Evolutionary conservation across 2,329 filamentous ascomycete species (phyloP).

Genomic region (Botrytis fragariae): DNA sequence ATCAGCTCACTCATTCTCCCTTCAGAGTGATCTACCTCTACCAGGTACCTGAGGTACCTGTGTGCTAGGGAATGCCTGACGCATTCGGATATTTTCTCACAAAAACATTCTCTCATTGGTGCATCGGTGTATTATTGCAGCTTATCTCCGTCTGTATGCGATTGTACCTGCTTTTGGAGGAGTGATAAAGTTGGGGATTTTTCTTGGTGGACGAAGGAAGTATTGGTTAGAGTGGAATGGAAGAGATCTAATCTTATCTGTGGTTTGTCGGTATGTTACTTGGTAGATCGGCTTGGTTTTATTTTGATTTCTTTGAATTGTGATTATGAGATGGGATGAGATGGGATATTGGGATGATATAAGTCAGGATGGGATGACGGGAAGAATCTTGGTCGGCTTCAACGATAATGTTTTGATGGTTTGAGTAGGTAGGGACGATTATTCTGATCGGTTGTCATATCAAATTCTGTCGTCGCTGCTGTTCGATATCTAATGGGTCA

Average conservation of each 20-base stretch:
- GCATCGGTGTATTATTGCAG: background rate
- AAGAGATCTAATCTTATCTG: background rate
- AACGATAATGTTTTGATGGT: background rate
- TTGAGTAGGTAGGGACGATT: too few relatives aligned
- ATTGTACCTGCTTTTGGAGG: background rate
- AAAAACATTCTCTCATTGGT: background rate
- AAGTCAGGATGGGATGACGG: background rate
- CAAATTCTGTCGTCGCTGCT: background rate
- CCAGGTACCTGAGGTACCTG: too few relatives aligned
- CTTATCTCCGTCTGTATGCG: background rate
- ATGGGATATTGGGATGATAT: background rate
- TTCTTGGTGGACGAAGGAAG: background rate
- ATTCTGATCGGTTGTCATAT: background rate
- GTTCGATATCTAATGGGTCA: background rate
- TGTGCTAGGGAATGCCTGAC: background rate
- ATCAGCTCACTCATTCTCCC: constrained; percentile 13
- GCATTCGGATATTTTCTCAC: background rate
- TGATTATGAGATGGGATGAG: background rate
- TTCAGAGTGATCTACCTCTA: background rate
- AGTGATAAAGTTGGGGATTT: background rate
- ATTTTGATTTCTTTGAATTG: rapidly evolving
- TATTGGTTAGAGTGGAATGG: background rate
- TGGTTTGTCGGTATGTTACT: background rate
- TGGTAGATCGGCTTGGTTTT: background rate
- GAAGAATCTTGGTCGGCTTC: background rate